Percentiles rank a stretch among this genome's conserved stretches.
phyloP scores from a whole-genome alignment of 305 asterid species.

The Solanum hybrid region DNA sequence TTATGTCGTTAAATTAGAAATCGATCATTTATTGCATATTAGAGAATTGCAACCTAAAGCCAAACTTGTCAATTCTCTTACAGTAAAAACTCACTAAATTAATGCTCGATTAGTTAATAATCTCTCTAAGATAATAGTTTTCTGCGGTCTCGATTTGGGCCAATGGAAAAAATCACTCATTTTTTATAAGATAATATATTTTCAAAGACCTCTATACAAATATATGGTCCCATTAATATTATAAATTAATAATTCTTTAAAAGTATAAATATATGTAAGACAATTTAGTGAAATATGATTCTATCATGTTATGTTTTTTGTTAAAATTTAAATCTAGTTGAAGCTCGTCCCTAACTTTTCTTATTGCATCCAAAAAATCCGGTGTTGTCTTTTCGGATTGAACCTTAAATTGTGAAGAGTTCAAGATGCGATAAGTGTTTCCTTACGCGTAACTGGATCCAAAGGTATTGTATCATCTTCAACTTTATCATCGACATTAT shows the following conservation, averaged over 20 bases:
- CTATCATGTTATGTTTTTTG: background rate
- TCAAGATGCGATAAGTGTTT: background rate
- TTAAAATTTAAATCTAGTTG: background rate
- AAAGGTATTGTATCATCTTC: background rate
- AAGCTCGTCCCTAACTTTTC: background rate
- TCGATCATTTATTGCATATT: background rate
- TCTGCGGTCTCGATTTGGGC: background rate
- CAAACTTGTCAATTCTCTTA: background rate
- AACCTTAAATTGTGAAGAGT: background rate
- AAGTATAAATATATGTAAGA: too few relatives aligned
- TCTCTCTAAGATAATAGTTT: background rate
- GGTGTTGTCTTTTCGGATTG: background rate
- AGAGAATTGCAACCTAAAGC: background rate
- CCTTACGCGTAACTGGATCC: background rate
- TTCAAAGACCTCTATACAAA: background rate
- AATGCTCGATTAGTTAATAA: background rate
- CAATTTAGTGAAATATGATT: background rate
- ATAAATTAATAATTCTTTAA: too few relatives aligned
- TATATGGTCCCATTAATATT: background rate
- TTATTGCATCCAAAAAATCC: background rate
- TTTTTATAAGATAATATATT: too few relatives aligned
- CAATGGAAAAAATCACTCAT: background rate
- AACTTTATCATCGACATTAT: background rate
- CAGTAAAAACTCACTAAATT: too few relatives aligned
- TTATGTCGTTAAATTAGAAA: background rate